Evolutionary conservation across 192 early-diverging fungal genomes (phyloP), one percentile per base, ranked within the genome.

Genomic region (Entophlyctis luteolus): DNA sequence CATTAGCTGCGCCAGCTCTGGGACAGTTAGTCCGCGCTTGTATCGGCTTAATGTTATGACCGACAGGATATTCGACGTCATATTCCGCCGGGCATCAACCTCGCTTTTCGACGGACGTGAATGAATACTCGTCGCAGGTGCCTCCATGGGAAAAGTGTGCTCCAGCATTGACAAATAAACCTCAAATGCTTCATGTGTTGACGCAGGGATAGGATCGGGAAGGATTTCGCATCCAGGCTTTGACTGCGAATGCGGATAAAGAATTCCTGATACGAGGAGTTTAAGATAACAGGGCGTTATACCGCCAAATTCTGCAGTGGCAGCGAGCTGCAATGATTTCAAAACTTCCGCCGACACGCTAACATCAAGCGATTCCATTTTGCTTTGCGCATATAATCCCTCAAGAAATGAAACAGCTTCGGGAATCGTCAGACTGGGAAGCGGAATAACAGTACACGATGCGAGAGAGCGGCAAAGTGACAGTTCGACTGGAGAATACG

Each of bases 101-200:
- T 60, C 37, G 39, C 39, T 38, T 60, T 46, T 60, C 8, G 58
- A 45, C 20, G 58, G 58, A 25, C 47, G 39, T 16, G 49, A 10
- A 20, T 52, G 49, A 20, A 27, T 52, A 10, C 29, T 6, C 8
- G 25, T 20, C 47, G 39, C 20, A 10, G 8, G 25, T 10, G 32
- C 14, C 29, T 32, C 58, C 10, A 6, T n/a, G 12, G 58, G 22
- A 60, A 45, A 60, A 16, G 16, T 22, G 10, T 45, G 8, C 39
- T 60, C 58, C 20, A 60, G n/a, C 14, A 46, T n/a, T 22, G 28
- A 28, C 25, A 60, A 45, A 32, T 46, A 38, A 23, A 27, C 18
- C 32, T 60, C 58, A 22, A 60, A 45, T 12, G 58, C 58, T 60
- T 60, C 58, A 6, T 38, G 58, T 1, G 22, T 16, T 6, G 58